Evolutionary conservation across 768 basidiomycete genomes (phyloP), one percentile per base, ranked within the genome.

Genomic region (Sistotremastrum niveocremeum): DNA sequence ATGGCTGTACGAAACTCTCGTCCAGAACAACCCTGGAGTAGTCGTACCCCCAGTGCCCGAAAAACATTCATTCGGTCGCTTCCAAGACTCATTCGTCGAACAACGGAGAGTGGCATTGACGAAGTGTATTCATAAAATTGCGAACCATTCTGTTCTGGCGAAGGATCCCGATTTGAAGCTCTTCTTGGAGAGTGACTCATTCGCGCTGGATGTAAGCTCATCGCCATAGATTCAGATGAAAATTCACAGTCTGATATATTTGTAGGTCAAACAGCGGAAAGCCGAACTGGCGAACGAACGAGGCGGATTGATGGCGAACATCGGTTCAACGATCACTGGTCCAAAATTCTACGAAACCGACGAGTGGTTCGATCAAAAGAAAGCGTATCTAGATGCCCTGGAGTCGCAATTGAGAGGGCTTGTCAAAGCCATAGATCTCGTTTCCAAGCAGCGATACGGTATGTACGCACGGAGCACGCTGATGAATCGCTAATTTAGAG

Each of bases 11-110:
- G 89, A 91, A 56, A 79, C 83, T 0, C 73, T 99, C 2, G 81
- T 80, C 0, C 60, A 65, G 53, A 97, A 97, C 62, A 98, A 98
- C 57, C 93, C 94, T 3, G 95, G 95, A 6, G 91, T 98, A 2
- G 84, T 98, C 36, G 90, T 99, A 0, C 95, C 95, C 6, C 94
- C 94, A 0, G 86, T 84, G 4, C 95, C 95, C 0, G 95, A 94
- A 61, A 99, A 99, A 70, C 88, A 84, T 50, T 68, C 88, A 0
- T 87, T 95, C 54, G 90, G 88, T 5, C 78, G 95, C 11, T 99
- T 99, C 62, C 86, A 90, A 54, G 81, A 90, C 42, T 76, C 82
- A 31, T 98, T 99, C 54, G 79, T 99, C 35, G 80, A 84, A 49
- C 86, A 89, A 52, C 76, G 95, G 2, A 72, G 94, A 28, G 57